These are phyloP conservation scores for Penicillium goetzii DNA, from an alignment of 495 filamentous ascomycete genomes.

Conservation along the genomic window DNA sequence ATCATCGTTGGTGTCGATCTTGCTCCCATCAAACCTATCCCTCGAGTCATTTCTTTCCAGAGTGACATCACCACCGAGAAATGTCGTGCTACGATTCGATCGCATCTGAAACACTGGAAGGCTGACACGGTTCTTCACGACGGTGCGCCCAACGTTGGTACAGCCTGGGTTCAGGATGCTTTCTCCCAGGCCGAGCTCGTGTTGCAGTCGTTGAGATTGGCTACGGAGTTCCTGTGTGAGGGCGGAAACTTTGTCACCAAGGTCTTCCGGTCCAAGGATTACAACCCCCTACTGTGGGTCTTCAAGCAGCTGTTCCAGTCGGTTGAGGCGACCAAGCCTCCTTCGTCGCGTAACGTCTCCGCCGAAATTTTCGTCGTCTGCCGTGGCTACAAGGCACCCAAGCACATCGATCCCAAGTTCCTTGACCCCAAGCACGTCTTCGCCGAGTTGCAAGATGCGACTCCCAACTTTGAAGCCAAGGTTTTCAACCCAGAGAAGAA, in stretches of 20 bases:
- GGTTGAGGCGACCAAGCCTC: conserved; percentile 96
- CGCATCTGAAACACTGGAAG: conserved; percentile 95
- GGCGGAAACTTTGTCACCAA: conserved; percentile 97
- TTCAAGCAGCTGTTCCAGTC: conserved; percentile 95
- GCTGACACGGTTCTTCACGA: conserved; percentile 97
- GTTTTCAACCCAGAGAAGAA: conserved; percentile 97
- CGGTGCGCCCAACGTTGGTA: conserved; percentile 97
- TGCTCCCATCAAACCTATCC: conserved; percentile 93
- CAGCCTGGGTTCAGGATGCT: conserved; percentile 97
- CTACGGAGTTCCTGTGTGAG: conserved; percentile 88
- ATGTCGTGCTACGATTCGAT: conserved; percentile 86
- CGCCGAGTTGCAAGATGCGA: conserved; percentile 84
- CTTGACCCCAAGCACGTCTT: conserved; percentile 91
- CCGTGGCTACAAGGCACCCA: conserved; percentile 90
- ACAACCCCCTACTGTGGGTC: conserved; percentile 94
- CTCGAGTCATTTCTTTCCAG: conserved; percentile 91
- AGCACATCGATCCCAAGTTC: conserved; percentile 88
- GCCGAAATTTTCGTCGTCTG: conserved; percentile 99
- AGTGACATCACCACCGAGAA: conserved; percentile 98
- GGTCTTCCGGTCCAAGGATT: conserved; percentile 97
- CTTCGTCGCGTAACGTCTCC: conserved; percentile 91
- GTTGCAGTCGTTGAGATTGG: conserved; percentile 87
- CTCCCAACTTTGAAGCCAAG: conserved; percentile 95
- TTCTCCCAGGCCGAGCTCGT: conserved; percentile 97
- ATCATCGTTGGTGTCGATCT: conserved; percentile 96